Base-by-base conservation (phyloP, 2,329 filamentous ascomycete species). In the Alternaria gaisen region DNA sequence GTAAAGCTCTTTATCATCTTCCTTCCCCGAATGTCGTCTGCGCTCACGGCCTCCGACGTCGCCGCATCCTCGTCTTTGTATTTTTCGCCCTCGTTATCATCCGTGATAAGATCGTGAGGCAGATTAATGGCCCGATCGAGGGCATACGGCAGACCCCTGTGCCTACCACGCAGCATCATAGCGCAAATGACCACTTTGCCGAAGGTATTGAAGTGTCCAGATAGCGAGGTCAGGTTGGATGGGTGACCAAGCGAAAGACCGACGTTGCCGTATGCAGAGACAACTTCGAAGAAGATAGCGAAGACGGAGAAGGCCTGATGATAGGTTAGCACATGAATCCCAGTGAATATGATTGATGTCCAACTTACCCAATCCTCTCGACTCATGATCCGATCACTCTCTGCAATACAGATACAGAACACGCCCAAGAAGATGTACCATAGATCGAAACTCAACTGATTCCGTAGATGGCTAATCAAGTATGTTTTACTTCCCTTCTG, bases 371-470 rank as follows among this genome's bases (percentile, higher is more conserved):
- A 82, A 43, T 88, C 81, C 58, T 88, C 82, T 16, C 77, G 80
- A 69, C 85, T 85, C 73, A 91, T 83, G 12, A 99, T 83, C 20
- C 89, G 87, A 9, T 72, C 59, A 3, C 93, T 94, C 80, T 99
- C 96, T 22, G 91, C 88, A 69, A 98, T 97, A 61, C 91, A 86
- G 71, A 99, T 91, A 75, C 98, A 87, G 80, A 99, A 99, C 67
- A 97, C 88, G 1, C 95, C 95, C 24, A 98, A 77, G 74, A 97
- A 97, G 55, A 99, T 91, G 72, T 93, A 99, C 95, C 95, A 99
- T 79, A 99, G 79, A 80, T 99, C 96, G 81, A 99, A 99, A 56
- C 93, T 97, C 32, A 99, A 86, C 79, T 99, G 95, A 43, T 91
- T 89, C 32, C 95, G 91, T 77, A 99, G 85, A 86, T 99, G 96